phyloP scores from a whole-genome alignment of 2,329 filamentous ascomycete genomes.

The Thermothelomyces thermophilus region DNA sequence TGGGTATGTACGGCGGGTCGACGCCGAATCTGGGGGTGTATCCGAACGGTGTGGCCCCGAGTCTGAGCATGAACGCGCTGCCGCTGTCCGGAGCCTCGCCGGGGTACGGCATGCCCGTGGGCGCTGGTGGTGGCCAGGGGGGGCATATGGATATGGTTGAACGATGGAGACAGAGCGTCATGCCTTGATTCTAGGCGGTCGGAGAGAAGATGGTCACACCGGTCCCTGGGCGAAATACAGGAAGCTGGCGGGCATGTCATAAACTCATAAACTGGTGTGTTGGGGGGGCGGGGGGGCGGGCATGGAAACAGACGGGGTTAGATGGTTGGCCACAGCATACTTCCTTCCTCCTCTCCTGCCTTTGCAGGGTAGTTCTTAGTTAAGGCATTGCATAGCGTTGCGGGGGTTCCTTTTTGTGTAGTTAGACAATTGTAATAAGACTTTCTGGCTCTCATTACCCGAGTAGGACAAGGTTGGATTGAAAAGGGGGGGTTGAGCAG shows the following conservation, averaged over 20 bases:
- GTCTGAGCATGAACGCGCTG: neutral
- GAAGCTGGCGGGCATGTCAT: too few species aligned
- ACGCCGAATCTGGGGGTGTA: constrained; percentile 12
- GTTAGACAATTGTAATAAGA: constrained; percentile 2
- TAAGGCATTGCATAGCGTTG: constrained; percentile 16
- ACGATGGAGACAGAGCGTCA: constrained; percentile 30
- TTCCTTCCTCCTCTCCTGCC: neutral
- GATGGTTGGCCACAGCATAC: neutral
- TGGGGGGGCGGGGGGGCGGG: neutral
- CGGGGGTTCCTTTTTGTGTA: constrained; percentile 2
- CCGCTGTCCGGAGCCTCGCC: neutral
- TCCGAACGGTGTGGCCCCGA: neutral
- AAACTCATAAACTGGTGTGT: too few species aligned
- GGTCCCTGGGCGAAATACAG: neutral
- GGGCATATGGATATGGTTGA: constrained; percentile 30
- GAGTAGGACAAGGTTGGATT: too few species aligned
- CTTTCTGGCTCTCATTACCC: too few species aligned
- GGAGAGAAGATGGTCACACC: neutral
- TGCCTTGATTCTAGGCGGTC: constrained; percentile 17
- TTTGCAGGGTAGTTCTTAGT: neutral
- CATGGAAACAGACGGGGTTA: neutral
- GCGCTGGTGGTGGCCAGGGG: constrained; percentile 16
- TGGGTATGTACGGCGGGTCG: constrained; percentile 8
- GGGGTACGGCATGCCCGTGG: constrained; percentile 19
- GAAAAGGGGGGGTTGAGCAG: too few species aligned